Evolutionary conservation across 1,284 basidiomycete species (phyloP), one percentile per base, ranked within the genome.

Genomic region (Rhodotorula sp.): DNA sequence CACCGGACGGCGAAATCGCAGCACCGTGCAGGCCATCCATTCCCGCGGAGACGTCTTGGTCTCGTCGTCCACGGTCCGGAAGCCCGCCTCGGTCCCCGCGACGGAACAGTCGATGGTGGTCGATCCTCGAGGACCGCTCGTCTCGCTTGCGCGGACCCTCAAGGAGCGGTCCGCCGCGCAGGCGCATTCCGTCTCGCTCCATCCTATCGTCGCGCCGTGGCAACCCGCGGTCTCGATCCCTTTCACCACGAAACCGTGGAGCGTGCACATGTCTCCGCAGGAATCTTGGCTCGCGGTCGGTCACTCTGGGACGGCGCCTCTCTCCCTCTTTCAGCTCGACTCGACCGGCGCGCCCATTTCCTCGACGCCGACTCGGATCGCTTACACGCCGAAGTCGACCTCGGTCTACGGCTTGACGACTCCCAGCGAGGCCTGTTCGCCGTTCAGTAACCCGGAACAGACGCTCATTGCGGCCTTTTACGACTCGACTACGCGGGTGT

Each of bases 401-500:
- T 68, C 70, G n/a, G 63, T 72, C 26, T 74, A 74, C 66, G 59
- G 62, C 28, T 52, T 74, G 31, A 43, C 65, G 5, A 59, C 60
- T 7, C 70, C 70, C 6, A 31, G 57, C 2, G 34, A 49, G 26
- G 18, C 45, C 16, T 64, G 38, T 19, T 59, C 64, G 34, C 50
- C 64, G 7, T 67, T 69, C 31, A 18, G 58, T 1, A 43, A 67
- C 34, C 66, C 73, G 2, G 49, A 60, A 21, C 54, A 69, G 14
- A 69, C 68, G 10, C 31, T 74, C 34, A 26, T 72, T 28, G 68
- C 70, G 0, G 70, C 68, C 2, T 70, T 65, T 58, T 74, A 70
- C 64, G 70, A 74, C 55, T 62, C 70, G 5, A 66, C 67, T 0
- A 66, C 64, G 0, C 50, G 68, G 3, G 43, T 74, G 23, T 72